phyloP scores from a whole-genome alignment of 306 rosid species.

The Vigna hirtella region DNA sequence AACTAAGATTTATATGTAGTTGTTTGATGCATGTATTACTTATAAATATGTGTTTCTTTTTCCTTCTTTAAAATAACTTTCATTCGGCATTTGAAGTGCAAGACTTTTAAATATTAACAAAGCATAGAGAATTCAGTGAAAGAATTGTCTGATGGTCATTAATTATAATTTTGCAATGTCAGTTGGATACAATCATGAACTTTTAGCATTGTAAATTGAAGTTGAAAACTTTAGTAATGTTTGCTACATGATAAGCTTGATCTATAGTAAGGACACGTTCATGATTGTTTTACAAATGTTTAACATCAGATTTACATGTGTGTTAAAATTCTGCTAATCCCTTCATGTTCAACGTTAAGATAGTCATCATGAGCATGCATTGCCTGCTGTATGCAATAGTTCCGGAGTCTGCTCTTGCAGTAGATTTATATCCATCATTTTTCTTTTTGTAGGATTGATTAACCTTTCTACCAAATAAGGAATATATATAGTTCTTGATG shows the following conservation, averaged over 20 bases:
- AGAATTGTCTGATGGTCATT: neutral
- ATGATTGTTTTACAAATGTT: neutral
- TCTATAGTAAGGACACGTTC: neutral
- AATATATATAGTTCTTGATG: neutral
- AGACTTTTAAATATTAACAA: neutral
- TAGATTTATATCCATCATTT: neutral
- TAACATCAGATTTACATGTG: neutral
- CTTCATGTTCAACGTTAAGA: neutral
- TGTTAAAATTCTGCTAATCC: neutral
- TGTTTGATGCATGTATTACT: neutral
- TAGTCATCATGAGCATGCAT: neutral
- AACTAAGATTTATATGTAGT: no score
- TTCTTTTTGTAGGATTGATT: neutral
- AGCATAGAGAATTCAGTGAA: neutral
- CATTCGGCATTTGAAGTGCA: conserved; percentile 6
- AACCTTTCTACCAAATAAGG: neutral
- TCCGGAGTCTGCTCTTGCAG: neutral
- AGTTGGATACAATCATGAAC: neutral
- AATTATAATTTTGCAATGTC: neutral
- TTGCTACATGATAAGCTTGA: neutral
- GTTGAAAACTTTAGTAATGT: neutral
- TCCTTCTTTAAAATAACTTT: neutral
- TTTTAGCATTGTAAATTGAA: conserved; percentile 2
- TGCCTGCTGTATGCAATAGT: neutral
- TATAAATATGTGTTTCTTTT: neutral